Percentiles rank a stretch among this genome's conserved stretches.
Conservation (phyloP, 2,329 filamentous ascomycete species). For the Didymella keratinophila region DNA sequence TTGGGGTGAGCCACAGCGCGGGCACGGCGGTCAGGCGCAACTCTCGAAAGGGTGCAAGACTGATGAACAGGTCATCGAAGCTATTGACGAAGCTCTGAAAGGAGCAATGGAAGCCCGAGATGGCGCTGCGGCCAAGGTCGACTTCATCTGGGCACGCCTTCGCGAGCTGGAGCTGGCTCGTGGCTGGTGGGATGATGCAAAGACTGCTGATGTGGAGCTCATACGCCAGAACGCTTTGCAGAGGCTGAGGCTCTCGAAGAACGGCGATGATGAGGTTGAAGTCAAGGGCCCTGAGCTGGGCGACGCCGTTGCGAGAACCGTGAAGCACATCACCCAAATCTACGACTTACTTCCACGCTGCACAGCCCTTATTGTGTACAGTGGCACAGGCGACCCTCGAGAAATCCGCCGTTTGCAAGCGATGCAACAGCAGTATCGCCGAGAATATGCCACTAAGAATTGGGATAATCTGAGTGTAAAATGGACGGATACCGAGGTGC, state of each 20-base stretch:
- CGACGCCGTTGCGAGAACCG: conserved; percentile 58
- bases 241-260: conserved; percentile 32
- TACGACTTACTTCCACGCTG: conserved; percentile 65
- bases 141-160: conserved; percentile 70
- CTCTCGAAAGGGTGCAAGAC: conserved; percentile 64
- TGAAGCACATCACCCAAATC: conserved; percentile 60
- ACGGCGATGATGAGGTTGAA: conserved; percentile 32
- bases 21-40: conserved; percentile 64
- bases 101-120: conserved; percentile 54
- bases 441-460: conserved; percentile 66
- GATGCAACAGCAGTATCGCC: conserved; percentile 63
- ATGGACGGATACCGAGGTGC: conserved; percentile 71
- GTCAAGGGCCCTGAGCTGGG: conserved; percentile 49
- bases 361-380: conserved; percentile 69
- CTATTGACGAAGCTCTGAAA: conserved; percentile 61
- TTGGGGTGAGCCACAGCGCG: conserved; percentile 80
- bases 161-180: conserved; percentile 67
- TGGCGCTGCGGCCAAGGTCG: conserved; percentile 62
- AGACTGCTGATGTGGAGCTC: conserved; percentile 48
- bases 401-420: conserved; percentile 64
- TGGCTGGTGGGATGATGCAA: conserved; percentile 66
- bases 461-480: conserved; percentile 70
- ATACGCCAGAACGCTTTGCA: conserved; percentile 40
- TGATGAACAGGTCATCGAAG: conserved; percentile 66
- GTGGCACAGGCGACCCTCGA: conserved; percentile 68